phyloP scores from a whole-genome alignment of 1,284 basidiomycete species.

The Moesziomyces aphidis region DNA sequence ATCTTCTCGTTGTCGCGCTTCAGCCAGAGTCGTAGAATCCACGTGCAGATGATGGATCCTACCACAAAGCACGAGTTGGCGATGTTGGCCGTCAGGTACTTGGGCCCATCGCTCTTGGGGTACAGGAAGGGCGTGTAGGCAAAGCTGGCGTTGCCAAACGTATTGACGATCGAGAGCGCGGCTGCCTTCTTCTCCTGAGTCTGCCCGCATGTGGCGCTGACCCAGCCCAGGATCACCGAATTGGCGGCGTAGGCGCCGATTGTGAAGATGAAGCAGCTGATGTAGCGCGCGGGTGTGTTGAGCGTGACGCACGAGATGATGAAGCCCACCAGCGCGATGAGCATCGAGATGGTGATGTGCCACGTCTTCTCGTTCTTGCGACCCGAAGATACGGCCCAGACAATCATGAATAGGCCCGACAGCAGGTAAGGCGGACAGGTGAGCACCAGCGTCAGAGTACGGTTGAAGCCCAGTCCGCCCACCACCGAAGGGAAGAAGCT shows the following conservation, averaged over 20 bases:
- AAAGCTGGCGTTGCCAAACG: constrained; percentile 6
- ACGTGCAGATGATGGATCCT: too few relatives aligned
- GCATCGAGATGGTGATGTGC: constrained; percentile 7
- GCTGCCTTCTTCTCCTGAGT: neutral
- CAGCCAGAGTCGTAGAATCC: too few relatives aligned
- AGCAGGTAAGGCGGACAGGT: constrained; percentile 4
- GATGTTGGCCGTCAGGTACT: too few relatives aligned
- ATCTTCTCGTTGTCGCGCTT: too few relatives aligned
- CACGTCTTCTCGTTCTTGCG: constrained; percentile 2
- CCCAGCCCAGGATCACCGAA: too few relatives aligned
- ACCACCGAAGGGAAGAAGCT: constrained; percentile 6
- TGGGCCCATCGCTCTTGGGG: neutral
- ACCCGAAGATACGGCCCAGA: neutral
- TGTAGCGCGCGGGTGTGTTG: neutral
- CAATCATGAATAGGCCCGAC: constrained; percentile 1
- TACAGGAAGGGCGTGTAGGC: constrained; percentile 3
- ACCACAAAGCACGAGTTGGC: too few relatives aligned
- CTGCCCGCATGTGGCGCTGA: too few relatives aligned
- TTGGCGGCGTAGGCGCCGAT: too few relatives aligned
- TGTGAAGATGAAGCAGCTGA: neutral
- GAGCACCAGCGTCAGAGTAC: constrained; percentile 5
- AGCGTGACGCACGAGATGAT: neutral
- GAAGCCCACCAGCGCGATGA: constrained; percentile 3
- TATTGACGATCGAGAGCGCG: neutral
- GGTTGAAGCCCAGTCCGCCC: constrained; percentile 2